phyloP scores from a whole-genome alignment of 257 asterid species.

The Marsdenia floribunda region DNA sequence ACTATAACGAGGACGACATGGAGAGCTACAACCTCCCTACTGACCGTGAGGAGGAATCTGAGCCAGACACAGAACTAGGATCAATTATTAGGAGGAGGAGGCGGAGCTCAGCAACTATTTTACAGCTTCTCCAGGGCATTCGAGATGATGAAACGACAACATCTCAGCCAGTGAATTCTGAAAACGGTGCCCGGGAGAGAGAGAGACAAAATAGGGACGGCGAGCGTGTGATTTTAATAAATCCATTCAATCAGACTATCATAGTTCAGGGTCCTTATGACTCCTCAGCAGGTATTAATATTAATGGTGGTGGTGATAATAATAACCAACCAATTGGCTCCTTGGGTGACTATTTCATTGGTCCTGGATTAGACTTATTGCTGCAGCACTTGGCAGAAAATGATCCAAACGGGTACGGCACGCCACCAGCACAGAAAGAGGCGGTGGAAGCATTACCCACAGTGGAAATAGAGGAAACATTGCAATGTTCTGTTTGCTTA shows the following conservation, averaged over 20 bases:
- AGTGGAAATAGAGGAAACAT: conserved; percentile 37
- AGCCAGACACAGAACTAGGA: conserved; percentile 50
- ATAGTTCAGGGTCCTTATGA: conserved; percentile 47
- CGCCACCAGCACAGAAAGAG: conserved; percentile 77
- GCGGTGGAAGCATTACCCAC: conserved; percentile 63
- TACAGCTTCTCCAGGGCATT: conserved; percentile 69
- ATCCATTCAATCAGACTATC: conserved; percentile 63
- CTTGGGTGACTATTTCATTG: conserved; percentile 68
- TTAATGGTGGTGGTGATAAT: conserved; percentile 17
- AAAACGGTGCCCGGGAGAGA: conserved; percentile 14
- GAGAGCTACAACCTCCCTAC: conserved; percentile 4
- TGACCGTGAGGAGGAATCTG: conserved; percentile 25
- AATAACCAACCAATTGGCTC: conserved; percentile 51
- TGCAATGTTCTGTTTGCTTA: conserved; percentile 72
- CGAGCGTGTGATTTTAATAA: conserved; percentile 60
- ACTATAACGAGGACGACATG: conserved; percentile 14
- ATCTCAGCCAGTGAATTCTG: conserved; percentile 35
- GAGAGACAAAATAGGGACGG: conserved; percentile 26
- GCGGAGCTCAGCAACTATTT: conserved; percentile 61
- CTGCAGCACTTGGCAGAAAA: conserved; percentile 82
- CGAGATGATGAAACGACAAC: conserved; percentile 45
- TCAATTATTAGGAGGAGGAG: conserved; percentile 49
- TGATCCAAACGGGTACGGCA: conserved; percentile 71
- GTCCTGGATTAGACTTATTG: conserved; percentile 69
- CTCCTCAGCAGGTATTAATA: not conserved